Percentiles rank a stretch among this genome's conserved stretches.
Conservation (phyloP, 345 rosid genomes). For the Sonneratia alba region DNA sequence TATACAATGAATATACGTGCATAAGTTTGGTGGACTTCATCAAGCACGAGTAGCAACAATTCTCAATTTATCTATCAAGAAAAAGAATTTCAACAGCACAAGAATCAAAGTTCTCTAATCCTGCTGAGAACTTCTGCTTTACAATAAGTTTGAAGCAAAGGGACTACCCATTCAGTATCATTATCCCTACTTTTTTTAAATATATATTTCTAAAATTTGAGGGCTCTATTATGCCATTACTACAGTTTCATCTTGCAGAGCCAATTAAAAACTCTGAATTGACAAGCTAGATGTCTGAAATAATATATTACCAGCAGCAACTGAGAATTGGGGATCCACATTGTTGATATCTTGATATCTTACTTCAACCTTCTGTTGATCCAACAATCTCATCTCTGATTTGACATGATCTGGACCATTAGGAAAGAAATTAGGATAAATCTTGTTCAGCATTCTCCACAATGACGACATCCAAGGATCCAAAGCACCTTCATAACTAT, state of each 20-base stretch:
- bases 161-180: neutral
- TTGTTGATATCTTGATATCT: conserved; percentile 28
- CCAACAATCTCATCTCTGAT: conserved; percentile 36
- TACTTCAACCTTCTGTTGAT: conserved; percentile 54
- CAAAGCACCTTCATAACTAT: conserved; percentile 85
- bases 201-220: neutral
- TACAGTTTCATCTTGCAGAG: neutral
- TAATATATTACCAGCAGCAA: conserved; percentile 38
- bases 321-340: conserved; percentile 16
- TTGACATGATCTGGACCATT: conserved; percentile 49
- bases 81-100: neutral
- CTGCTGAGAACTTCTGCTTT: neutral
- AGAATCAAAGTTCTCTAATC: neutral
- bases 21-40: neutral
- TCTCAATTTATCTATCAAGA: neutral
- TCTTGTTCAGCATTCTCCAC: conserved; percentile 53
- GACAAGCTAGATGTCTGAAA: neutral
- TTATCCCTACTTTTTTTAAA: neutral
- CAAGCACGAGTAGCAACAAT: neutral
- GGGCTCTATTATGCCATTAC: neutral
- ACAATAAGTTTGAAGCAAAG: neutral
- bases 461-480: conserved; percentile 91
- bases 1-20: neutral
- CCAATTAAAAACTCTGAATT: neutral
- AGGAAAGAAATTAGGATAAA: conserved; percentile 54